Evolutionary conservation across 2,329 filamentous ascomycete genomes (phyloP).

Genomic region (Colletotrichum sp.): DNA sequence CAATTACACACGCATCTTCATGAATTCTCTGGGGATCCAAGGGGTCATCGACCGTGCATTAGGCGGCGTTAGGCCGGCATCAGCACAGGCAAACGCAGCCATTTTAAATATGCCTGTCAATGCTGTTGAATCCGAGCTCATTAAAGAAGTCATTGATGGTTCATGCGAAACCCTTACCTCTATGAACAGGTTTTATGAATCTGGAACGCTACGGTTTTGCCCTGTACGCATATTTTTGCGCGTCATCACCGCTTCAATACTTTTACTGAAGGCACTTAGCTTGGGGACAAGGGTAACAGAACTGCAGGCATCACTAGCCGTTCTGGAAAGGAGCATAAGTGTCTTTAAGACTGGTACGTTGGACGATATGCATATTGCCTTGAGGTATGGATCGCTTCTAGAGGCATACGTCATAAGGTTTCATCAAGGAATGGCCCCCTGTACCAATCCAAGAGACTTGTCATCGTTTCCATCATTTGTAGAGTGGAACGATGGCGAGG

Average conservation of each 20-base stretch:
- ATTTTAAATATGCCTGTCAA: conserved; percentile 40
- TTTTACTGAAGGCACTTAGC: conserved; percentile 46
- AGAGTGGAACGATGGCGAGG: background rate
- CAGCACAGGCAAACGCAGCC: conserved; percentile 27
- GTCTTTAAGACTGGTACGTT: background rate
- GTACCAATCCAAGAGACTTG: background rate
- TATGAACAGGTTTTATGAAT: conserved; percentile 51
- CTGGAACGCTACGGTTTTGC: conserved; percentile 51
- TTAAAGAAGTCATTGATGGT: conserved; percentile 60
- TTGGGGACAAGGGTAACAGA: background rate
- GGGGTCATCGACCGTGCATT: conserved; percentile 60
- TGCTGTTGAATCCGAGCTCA: conserved; percentile 58
- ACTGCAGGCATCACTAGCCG: background rate
- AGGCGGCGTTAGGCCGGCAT: conserved; percentile 20
- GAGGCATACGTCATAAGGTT: background rate
- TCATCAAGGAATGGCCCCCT: background rate
- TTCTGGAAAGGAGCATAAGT: background rate
- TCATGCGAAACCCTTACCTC: conserved; percentile 57
- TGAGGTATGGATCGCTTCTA: background rate
- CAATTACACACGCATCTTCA: conserved; percentile 45
- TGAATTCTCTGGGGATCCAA: conserved; percentile 57
- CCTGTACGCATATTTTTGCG: conserved; percentile 59
- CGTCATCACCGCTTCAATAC: conserved; percentile 60
- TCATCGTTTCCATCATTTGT: background rate
- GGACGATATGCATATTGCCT: background rate